phyloP scores from a whole-genome alignment of 805 yeast genomes.

The Nakazawaea peltata region DNA sequence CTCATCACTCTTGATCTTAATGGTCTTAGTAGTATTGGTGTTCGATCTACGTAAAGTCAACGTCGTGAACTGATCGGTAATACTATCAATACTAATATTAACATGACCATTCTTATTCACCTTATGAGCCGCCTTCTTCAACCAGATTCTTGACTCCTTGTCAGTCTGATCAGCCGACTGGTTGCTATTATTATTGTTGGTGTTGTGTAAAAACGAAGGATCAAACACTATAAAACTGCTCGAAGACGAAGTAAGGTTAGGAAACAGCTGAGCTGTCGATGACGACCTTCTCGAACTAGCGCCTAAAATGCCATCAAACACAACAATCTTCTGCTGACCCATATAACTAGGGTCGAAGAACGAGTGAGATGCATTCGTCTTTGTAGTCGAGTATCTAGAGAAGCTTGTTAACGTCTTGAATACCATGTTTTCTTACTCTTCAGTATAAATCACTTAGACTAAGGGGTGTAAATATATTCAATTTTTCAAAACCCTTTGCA shows the following conservation, averaged over 20 bases:
- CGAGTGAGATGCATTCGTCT: conserved; percentile 17
- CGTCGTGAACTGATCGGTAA: conserved; percentile 14
- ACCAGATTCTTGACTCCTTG: conserved; percentile 14
- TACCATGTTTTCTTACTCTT: conserved; percentile 15
- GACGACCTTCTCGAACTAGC: conserved; percentile 14
- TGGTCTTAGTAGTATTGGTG: conserved; percentile 18
- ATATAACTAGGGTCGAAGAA: conserved; percentile 28
- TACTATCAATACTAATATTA: conserved; percentile 17
- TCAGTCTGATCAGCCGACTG: conserved; percentile 5
- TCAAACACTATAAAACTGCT: conserved; percentile 23
- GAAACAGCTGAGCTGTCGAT: conserved; percentile 13
- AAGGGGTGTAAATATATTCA: too few relatives aligned
- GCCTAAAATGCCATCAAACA: conserved; percentile 20
- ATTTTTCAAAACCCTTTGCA: not conserved
- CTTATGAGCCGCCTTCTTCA: conserved; percentile 16
- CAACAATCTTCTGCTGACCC: conserved; percentile 19
- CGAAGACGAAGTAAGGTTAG: conserved; percentile 19
- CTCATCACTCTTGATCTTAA: conserved; percentile 14
- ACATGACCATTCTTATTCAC: conserved; percentile 23
- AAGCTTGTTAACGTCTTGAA: conserved; percentile 21
- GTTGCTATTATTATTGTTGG: conserved; percentile 11
- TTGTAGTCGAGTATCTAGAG: conserved; percentile 14
- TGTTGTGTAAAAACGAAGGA: conserved; percentile 11
- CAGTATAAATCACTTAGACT: too few relatives aligned
- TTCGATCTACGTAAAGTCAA: conserved; percentile 21